Evolutionary conservation across 2,329 filamentous ascomycete species (phyloP).

Genomic region (Lecanicillium sp.): DNA sequence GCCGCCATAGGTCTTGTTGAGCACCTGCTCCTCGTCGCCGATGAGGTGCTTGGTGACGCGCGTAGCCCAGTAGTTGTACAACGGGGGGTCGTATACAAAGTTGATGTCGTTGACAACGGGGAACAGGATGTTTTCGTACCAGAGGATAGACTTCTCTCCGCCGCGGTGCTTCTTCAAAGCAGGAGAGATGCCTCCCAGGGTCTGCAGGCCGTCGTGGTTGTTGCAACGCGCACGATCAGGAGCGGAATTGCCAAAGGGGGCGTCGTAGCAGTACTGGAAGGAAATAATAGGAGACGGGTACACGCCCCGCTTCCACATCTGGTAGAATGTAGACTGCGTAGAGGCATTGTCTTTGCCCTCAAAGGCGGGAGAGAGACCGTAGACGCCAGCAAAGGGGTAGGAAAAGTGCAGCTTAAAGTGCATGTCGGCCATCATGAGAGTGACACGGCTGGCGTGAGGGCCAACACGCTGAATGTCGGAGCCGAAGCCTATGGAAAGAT

Average conservation of each 20-base stretch:
- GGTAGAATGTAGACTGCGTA: constrained; percentile 12
- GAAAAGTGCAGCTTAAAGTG: constrained; percentile 9
- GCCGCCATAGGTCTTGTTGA: constrained; percentile 9
- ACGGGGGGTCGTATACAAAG: constrained; percentile 11
- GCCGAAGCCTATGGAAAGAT: constrained; percentile 10
- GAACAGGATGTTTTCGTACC: constrained; percentile 15
- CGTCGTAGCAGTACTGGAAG: constrained; percentile 13
- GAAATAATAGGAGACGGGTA: constrained; percentile 9
- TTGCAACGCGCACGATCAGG: constrained; percentile 9
- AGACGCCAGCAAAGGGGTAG: constrained; percentile 11
- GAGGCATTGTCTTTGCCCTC: constrained; percentile 7
- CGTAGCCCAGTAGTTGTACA: constrained; percentile 15
- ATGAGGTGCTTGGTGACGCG: constrained; percentile 10
- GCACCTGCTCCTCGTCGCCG: constrained; percentile 11
- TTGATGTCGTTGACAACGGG: constrained; percentile 12
- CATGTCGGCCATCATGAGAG: constrained; percentile 11
- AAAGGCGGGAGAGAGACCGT: constrained; percentile 12
- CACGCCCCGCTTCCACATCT: constrained; percentile 11
- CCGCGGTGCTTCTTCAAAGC: constrained; percentile 12
- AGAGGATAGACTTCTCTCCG: constrained; percentile 19
- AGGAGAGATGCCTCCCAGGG: constrained; percentile 10
- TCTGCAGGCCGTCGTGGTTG: constrained; percentile 13
- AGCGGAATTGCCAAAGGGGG: not conserved
- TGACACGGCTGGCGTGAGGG: constrained; percentile 4
- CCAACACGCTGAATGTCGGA: constrained; percentile 11